Conservation (phyloP, 176 grass and related monocot genomes). For the Avena insularis region DNA sequence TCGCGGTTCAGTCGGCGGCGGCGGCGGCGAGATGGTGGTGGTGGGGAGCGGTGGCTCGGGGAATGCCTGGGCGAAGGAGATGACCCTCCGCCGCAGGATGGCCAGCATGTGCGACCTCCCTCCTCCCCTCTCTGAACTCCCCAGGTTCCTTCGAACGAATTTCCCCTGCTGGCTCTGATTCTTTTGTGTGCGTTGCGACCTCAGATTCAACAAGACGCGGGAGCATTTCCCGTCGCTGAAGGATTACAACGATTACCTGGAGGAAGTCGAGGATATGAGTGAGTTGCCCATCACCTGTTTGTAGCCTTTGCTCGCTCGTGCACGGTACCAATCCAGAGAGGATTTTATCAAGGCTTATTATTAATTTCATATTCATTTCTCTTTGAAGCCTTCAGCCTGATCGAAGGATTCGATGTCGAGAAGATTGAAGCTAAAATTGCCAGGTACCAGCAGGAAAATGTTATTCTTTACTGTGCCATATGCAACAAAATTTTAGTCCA, state of each 20-base stretch:
- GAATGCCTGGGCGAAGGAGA: constrained; percentile 63
- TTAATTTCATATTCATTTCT: constrained; percentile 6
- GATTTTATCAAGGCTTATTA: background rate
- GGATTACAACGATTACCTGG: constrained; percentile 96
- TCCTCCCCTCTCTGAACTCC: background rate
- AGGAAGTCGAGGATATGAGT: constrained; percentile 98
- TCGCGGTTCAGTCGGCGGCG: constrained; percentile 2
- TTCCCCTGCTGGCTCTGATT: background rate
- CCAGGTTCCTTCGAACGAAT: background rate
- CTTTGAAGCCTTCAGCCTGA: constrained; percentile 71
- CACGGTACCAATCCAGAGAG: background rate
- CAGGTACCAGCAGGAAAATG: constrained; percentile 80
- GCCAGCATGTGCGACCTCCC: constrained; percentile 46
- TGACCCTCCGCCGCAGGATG: constrained; percentile 66
- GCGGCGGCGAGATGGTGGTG: constrained; percentile 46
- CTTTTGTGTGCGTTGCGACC: background rate
- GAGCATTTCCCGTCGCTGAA: constrained; percentile 81
- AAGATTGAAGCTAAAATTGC: constrained; percentile 79
- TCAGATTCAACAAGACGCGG: constrained; percentile 87
- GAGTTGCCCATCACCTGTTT: constrained; percentile 34
- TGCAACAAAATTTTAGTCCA: constrained; percentile 17
- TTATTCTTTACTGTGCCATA: background rate
- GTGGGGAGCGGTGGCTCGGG: constrained; percentile 8
- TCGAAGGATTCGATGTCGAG: constrained; percentile 80
- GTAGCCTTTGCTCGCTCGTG: background rate